A percentile compares a stretch with the other conserved stretches of the same genome.
phyloP scores from a whole-genome alignment of 2,329 filamentous ascomycete genomes.

The Ceratocystis eucalypticola region DNA sequence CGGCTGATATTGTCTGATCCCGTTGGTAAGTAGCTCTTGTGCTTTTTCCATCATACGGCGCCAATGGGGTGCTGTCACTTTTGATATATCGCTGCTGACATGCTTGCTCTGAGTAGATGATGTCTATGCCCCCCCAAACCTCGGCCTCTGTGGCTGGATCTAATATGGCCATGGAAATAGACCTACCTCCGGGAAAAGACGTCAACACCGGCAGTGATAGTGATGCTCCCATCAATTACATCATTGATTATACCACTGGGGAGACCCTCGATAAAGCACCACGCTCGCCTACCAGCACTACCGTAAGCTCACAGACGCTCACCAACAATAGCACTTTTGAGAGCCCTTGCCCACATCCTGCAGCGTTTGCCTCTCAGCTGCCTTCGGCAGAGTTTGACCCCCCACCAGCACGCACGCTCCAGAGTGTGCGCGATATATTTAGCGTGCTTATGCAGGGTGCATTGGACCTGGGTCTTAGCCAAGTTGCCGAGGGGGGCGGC shows the following conservation, averaged over 20 bases:
- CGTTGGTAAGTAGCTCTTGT: not conserved
- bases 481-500: conserved; percentile 24
- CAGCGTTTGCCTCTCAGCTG: not conserved
- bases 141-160: not conserved
- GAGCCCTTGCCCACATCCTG: too few relatives aligned
- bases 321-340: not conserved
- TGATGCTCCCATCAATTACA: not conserved
- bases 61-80: not conserved
- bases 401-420: not conserved
- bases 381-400: conserved; percentile 3
- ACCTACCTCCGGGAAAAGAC: not conserved
- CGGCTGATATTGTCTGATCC: not conserved
- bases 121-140: not conserved
- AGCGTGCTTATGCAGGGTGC: conserved; percentile 11
- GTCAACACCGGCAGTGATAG: too few relatives aligned
- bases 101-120: not conserved
- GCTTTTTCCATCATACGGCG: not conserved
- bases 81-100: not conserved
- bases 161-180: not conserved
- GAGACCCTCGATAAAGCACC: not conserved
- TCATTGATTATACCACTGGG: too few relatives aligned
- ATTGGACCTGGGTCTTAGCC: conserved; percentile 19
- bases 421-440: conserved; percentile 10
- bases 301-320: not conserved
- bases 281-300: not conserved